Evolutionary conservation across 2,329 filamentous ascomycete genomes (phyloP).

Genomic region (Alternaria longipes): DNA sequence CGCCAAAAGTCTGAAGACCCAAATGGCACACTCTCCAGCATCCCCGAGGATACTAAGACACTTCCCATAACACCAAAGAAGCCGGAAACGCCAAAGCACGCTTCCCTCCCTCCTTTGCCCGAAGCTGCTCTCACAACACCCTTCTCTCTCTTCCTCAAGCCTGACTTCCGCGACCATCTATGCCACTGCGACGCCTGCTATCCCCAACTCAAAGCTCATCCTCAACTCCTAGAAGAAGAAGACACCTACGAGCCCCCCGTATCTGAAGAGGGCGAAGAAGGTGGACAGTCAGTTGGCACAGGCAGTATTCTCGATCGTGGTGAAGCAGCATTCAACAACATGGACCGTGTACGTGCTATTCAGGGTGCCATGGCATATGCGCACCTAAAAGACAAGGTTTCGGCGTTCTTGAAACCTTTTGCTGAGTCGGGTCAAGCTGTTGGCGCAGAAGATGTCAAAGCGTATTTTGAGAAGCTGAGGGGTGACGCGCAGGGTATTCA

Average conservation of each 20-base stretch:
- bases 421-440: conserved; percentile 90
- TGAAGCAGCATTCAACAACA: conserved; percentile 88
- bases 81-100: conserved; percentile 65
- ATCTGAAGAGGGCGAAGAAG: conserved; percentile 67
- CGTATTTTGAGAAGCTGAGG: conserved; percentile 91
- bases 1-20: conserved; percentile 50
- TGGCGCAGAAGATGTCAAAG: conserved; percentile 93
- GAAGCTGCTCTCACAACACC: conserved; percentile 60
- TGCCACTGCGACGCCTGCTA: conserved; percentile 88
- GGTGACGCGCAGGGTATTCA: conserved; percentile 81
- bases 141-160: conserved; percentile 84
- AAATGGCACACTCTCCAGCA: conserved; percentile 46
- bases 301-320: conserved; percentile 89
- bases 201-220: conserved; percentile 72
- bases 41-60: conserved; percentile 35
- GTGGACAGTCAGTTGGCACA: conserved; percentile 69
- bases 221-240: conserved; percentile 91
- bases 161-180: conserved; percentile 80
- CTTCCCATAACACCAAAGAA: conserved; percentile 44
- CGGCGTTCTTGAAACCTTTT: conserved; percentile 91
- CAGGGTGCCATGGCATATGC: conserved; percentile 98
- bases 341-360: conserved; percentile 92
- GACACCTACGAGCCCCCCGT: conserved; percentile 92
- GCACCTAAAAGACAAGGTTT: conserved; percentile 93
- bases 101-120: conserved; percentile 65